Evolutionary conservation across 345 rosid genomes (phyloP), one percentile per base, ranked within the genome.

Genomic region (Linum trigynum): DNA sequence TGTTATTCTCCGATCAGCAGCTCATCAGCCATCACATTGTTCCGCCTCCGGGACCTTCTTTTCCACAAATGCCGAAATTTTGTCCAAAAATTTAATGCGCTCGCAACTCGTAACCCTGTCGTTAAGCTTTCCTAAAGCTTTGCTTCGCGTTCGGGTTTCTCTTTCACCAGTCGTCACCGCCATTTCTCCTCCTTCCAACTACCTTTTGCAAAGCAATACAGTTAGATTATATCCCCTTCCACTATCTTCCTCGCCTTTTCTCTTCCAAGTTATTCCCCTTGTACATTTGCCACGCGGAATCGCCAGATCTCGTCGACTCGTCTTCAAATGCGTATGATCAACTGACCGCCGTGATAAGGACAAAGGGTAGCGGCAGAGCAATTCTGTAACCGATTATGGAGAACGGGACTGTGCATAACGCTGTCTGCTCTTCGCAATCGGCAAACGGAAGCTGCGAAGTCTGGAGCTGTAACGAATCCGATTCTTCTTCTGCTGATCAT

Each of bases 401-500:
- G 55, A 75, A 70, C 5, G 61, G 61, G 11, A 61, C 12, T 0
- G 15, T 39, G 1, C 76, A 70, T 39, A 70, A 80, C 75, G 86
- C 84, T 15, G 82, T 91, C 40, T 87, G 90, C 75, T 78, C 94
- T 4, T 57, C 84, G 50, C 91, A 88, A 45, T 87, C 86, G 15
- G 74, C 69, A 2, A 77, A 83, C 61, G 97, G 90, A 16, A 86
- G 95, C 72, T 61, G 84, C 58, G 89, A 88, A 56, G 83, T 89
- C 4, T 86, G 92, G 91, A 89, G 95, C 57, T 80, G 86, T 64
- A 77, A 75, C 38, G 76, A 67, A 23, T 78, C 92, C 16, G 84
- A 77, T 68, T 69, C 90, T 68, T 77, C 84, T 43, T 77, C 91
- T 6, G 92, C 92, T 6, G 95, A 95, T 81, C 99, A 95, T 75